Base-by-base conservation (phyloP, 2,329 filamentous ascomycete genomes). In the Cordyceps cateniannulata region DNA sequence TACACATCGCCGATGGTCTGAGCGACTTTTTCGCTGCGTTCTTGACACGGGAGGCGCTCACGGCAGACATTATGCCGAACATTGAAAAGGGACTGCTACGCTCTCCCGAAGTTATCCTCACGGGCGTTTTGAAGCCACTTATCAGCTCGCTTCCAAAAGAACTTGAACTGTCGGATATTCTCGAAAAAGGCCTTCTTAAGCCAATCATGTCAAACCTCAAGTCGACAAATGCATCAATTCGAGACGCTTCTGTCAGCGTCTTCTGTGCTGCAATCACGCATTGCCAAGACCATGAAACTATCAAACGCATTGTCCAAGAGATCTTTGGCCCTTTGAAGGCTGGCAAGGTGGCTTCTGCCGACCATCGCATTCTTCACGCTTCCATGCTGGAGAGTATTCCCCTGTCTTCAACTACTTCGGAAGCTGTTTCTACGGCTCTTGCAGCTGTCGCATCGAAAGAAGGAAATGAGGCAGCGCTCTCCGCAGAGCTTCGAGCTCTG, bases 121-220 rank as follows among this genome's bases (percentile, higher is more conserved):
- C 88, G 66, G 89, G 91, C 64, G 80, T 97, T 25, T 77, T 98
- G 54, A 84, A 87, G 6, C 85, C 88, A 14, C 79, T 98, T 50
- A 80, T 96, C 62, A 73, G 80, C 9, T 85, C 90, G 29, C 77
- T 99, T 7, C 86, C 91, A 1, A 70, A 77, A 29, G 77, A 78
- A 6, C 81, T 95, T 66, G 93, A 99, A 68, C 80, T 98, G 20
- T 93, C 93, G 9, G 83, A 85, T 42, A 76, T 89, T 5, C 79
- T 98, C 20, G 81, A 83, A 57, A 79, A 81, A 27, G 89, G 89
- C 63, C 80, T 99, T 40, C 74, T 96, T 42, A 98, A 96, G 72
- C 91, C 92, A 6, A 78, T 99, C 14, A 76, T 98, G n/a, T 87
- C 91, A 45, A 96, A 92, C 70, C 81, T 93, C 72, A 97, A 96